Evolutionary conservation across 2,329 filamentous ascomycete genomes (phyloP), one percentile per base, ranked within the genome.

Genomic region (Pezicula neosporulosa): DNA sequence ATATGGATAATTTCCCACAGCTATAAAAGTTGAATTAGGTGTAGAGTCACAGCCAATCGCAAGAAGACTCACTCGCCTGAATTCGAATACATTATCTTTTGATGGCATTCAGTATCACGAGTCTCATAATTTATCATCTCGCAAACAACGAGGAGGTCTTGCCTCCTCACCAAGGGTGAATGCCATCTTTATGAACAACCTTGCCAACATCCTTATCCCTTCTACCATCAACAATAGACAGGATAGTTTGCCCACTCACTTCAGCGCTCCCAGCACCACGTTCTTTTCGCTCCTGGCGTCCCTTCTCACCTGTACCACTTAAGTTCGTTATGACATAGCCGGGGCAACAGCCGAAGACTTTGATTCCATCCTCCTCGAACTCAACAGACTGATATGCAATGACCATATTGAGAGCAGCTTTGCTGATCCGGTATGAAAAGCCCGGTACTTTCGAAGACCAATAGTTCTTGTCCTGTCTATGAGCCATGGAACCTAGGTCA

Each of bases 321-420:
- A 62, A 60, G 44, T 70, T 65, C 7, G 66, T 69, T 45, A 68
- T 63, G 36, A 70, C 60, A 49, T 67, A 70, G 0, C 67, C 67
- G 4, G 68, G 67, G 19, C 62, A 64, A 33, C 67, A 51, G 15
- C 65, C 61, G 45, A 63, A 66, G 27, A 61, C 60, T 6, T 62
- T 66, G 19, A 58, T 35, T 9, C 55, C 53, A 44, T 57, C 27
- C 13, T 48, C 33, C 10, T 46, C 49, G 15, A 54, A 50, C 10
- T 43, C 47, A 6, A 19, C 42, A 28, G 48, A 39, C 9, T 56
- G 21, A 33, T 47, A 56, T 7, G 41, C 48, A 7, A 45, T 39
- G 3, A 61, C 28, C 61, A 63, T 63, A 30, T 63, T 61, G 30
- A 63, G n/a, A 16, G 58, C 61, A 6, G 58, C 43, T 33, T 63